Evolutionary conservation across 1,284 basidiomycete species (phyloP).

Genomic region (Leccinum huronense): DNA sequence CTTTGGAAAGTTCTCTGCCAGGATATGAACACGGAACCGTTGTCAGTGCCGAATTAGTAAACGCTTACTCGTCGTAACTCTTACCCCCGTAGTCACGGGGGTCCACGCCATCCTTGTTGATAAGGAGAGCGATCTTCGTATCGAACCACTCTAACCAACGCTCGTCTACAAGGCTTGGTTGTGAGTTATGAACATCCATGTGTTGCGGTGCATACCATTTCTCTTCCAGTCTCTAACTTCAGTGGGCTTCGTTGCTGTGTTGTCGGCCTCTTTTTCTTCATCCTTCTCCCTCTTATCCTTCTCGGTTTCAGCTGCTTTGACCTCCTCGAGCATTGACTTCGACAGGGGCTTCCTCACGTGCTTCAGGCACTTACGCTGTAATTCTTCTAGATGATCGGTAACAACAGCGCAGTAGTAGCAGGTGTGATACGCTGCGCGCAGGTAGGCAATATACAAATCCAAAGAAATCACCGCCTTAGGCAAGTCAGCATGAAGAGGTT

Average conservation of each 20-base stretch:
- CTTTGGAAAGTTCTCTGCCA: conserved; percentile 74
- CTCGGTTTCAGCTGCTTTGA: conserved; percentile 46
- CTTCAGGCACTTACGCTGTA: conserved; percentile 89
- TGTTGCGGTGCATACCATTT: conserved; percentile 50
- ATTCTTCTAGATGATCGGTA: conserved; percentile 89
- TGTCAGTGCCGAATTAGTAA: conserved; percentile 14
- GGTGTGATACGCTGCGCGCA: conserved; percentile 82
- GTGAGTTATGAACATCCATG: conserved; percentile 20
- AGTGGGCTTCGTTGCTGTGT: conserved; percentile 18
- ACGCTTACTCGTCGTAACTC: conserved; percentile 79
- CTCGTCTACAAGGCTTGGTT: conserved; percentile 54
- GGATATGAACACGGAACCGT: conserved; percentile 15
- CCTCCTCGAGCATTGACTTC: conserved; percentile 56
- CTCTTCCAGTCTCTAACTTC: conserved; percentile 64
- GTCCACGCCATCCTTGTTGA: conserved; percentile 75
- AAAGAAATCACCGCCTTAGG: conserved; percentile 67
- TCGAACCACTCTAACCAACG: conserved; percentile 87
- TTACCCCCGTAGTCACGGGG: conserved; percentile 86
- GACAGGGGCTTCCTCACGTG: conserved; percentile 78
- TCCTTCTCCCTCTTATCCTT: conserved; percentile 39
- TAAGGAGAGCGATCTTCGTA: conserved; percentile 74
- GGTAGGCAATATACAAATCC: conserved; percentile 82
- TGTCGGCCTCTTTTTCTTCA: conserved; percentile 35
- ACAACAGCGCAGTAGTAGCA: conserved; percentile 96
- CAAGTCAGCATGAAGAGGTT: conserved; percentile 23